Evolutionary conservation across 2,329 filamentous ascomycete species (phyloP).

Genomic region (Epichloe hybrida): DNA sequence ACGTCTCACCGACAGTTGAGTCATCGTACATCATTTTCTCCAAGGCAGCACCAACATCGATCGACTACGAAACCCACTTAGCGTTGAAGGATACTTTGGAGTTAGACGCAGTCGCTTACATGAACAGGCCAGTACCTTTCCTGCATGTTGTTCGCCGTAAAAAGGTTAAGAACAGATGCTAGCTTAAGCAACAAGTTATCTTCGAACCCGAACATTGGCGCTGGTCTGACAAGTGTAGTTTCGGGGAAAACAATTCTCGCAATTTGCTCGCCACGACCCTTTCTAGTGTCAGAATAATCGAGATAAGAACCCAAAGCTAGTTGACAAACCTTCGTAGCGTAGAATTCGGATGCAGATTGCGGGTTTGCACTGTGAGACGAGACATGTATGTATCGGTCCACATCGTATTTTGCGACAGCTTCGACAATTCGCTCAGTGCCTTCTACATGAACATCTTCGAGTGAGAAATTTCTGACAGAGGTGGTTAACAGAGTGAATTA

Average conservation of each 20-base stretch:
- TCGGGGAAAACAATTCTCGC: constrained; percentile 87
- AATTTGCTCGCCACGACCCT: constrained; percentile 69
- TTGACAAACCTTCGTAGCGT: constrained; percentile 61
- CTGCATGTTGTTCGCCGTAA: constrained; percentile 88
- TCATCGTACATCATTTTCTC: constrained; percentile 89
- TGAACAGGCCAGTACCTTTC: constrained; percentile 88
- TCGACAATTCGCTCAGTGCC: constrained; percentile 85
- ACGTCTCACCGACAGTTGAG: constrained; percentile 78
- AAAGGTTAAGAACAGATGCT: constrained; percentile 61
- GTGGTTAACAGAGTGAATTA: constrained; percentile 9
- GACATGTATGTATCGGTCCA: constrained; percentile 92
- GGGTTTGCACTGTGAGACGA: constrained; percentile 84
- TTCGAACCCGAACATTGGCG: constrained; percentile 89
- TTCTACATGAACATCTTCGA: constrained; percentile 87
- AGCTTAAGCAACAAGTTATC: constrained; percentile 82
- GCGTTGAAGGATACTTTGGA: background rate
- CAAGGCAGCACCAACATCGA: constrained; percentile 79
- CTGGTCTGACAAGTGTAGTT: constrained; percentile 89
- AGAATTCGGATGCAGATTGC: constrained; percentile 77
- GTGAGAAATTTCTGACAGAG: constrained; percentile 70
- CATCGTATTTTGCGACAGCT: constrained; percentile 92
- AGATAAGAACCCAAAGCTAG: background rate
- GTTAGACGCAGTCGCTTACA: constrained; percentile 32
- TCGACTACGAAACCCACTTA: constrained; percentile 38
- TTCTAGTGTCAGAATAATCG: background rate